phyloP scores from a whole-genome alignment of 2,329 filamentous ascomycete species.

The Dothidotthia symphoricarpi region DNA sequence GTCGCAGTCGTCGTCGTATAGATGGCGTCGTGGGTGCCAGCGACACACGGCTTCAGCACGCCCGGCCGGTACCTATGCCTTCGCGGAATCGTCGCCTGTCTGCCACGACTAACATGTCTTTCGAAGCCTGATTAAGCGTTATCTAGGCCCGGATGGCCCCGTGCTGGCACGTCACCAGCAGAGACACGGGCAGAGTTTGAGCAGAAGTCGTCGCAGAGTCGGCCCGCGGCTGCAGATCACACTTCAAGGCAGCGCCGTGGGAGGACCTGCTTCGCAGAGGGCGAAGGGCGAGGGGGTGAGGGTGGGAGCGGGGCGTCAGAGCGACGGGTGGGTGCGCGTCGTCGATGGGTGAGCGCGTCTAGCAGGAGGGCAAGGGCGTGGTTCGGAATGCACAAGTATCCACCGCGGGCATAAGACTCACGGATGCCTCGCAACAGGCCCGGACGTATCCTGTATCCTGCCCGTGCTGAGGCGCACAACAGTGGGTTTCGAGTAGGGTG shows the following conservation, averaged over 20 bases:
- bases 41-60: slow-evolving; percentile 38
- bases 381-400: too few species aligned
- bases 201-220: slow-evolving; percentile 1
- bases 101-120: slow-evolving; percentile 43
- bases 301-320: slow-evolving; percentile 2
- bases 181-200: slow-evolving; percentile 25
- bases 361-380: too few species aligned
- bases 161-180: slow-evolving; percentile 29
- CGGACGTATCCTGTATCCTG: too few species aligned
- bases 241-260: slow-evolving; percentile 12
- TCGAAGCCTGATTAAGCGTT: slow-evolving; percentile 10
- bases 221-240: slow-evolving; percentile 6
- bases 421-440: too few species aligned
- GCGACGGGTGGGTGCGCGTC: slow-evolving; percentile 4
- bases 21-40: slow-evolving; percentile 1
- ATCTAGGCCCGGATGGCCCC: slow-evolving; percentile 18
- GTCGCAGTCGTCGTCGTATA: not conserved
- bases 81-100: slow-evolving; percentile 42
- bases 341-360: not conserved
- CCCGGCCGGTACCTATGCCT: slow-evolving; percentile 45
- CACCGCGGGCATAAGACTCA: too few species aligned
- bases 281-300: slow-evolving; percentile 7
- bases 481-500: too few species aligned
- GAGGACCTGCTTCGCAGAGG: slow-evolving; percentile 2
- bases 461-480: too few species aligned